These are phyloP conservation scores for Globisporangium alternatum DNA, from an alignment of 352 stramenopile species.

Conservation along the genomic window DNA sequence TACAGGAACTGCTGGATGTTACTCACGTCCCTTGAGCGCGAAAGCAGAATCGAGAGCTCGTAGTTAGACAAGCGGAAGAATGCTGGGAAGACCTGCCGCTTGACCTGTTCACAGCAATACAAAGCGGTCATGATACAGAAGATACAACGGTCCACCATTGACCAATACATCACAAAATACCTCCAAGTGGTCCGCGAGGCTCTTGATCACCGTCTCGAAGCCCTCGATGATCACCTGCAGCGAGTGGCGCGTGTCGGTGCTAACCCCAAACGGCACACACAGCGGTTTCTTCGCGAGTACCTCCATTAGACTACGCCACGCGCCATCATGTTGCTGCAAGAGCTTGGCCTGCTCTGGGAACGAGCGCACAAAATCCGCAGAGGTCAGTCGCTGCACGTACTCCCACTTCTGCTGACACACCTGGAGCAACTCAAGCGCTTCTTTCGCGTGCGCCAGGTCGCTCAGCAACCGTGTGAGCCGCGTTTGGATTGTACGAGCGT, in stretches of 20 bases:
- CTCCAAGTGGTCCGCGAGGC: constrained; percentile 56
- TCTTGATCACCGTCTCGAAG: constrained; percentile 49
- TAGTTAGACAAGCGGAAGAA: constrained; percentile 68
- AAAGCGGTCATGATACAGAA: not conserved
- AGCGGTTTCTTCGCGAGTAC: constrained; percentile 42
- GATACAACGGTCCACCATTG: not conserved
- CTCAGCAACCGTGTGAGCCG: constrained; percentile 42
- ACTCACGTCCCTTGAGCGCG: constrained; percentile 39
- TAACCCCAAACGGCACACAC: constrained; percentile 57
- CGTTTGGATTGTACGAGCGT: constrained; percentile 49
- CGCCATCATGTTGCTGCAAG: constrained; percentile 46
- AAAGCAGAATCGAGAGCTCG: constrained; percentile 52
- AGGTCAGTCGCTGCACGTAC: constrained; percentile 56
- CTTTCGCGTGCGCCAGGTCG: constrained; percentile 46
- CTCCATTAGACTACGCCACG: constrained; percentile 52
- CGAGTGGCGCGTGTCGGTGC: constrained; percentile 36
- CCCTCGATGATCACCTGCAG: constrained; percentile 43
- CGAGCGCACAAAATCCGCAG: constrained; percentile 51
- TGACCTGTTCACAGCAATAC: constrained; percentile 26
- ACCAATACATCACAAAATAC: constrained; percentile 16
- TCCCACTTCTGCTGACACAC: constrained; percentile 69
- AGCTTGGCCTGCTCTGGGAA: constrained; percentile 61
- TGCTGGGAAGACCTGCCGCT: constrained; percentile 52
- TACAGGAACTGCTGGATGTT: constrained; percentile 55
- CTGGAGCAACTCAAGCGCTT: constrained; percentile 50